Evolutionary conservation across 2,329 filamentous ascomycete species (phyloP), one percentile per base, ranked within the genome.

Genomic region (Colletotrichum sp.): DNA sequence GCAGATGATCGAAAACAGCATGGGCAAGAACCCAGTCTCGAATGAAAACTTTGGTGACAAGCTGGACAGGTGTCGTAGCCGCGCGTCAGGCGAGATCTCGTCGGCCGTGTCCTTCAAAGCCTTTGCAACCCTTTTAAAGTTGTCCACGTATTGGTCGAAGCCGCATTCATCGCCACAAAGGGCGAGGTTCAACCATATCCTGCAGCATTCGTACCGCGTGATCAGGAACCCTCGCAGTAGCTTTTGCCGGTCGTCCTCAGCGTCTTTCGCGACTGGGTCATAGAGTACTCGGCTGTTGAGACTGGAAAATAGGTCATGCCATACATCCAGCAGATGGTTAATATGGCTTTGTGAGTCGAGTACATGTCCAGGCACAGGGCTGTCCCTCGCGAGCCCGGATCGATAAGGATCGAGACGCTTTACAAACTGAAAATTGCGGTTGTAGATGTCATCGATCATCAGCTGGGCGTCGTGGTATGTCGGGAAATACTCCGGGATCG

Each of bases 391-490:
- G 11, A 61, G 65, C 2, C 76, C 80, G 8, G 79, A 71, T 3
- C 84, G 81, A 44, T 82, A 85, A 1, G 69, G 36, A 61, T 83
- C 83, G 3, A 78, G 79, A 4, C 72, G 71, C 19, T 83, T 81
- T 8, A 86, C 78, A 6, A 87, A 78, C 1, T 81, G 78, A 0
- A 85, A 75, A 1, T 80, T 80, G 2, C 82, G 82, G 5, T 79
- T 77, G 5, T 83, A 71, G 6, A 83, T 27, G 34, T 79, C 78
- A 16, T 84, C 82, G 4, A 87, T 73, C 7, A 79, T 80, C n/a
- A 80, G 79, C 32, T 85, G 82, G 0, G 85, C 85, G 4, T 84
- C 80, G 3, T 79, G 76, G 11, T 82, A 71, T 0, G 76, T 74
- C 27, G 34, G 9, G 70, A 8, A 77, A 25, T 0, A 79, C 72